phyloP scores from a whole-genome alignment of 148 eudicot genomes.

The Diospyros kaki region DNA sequence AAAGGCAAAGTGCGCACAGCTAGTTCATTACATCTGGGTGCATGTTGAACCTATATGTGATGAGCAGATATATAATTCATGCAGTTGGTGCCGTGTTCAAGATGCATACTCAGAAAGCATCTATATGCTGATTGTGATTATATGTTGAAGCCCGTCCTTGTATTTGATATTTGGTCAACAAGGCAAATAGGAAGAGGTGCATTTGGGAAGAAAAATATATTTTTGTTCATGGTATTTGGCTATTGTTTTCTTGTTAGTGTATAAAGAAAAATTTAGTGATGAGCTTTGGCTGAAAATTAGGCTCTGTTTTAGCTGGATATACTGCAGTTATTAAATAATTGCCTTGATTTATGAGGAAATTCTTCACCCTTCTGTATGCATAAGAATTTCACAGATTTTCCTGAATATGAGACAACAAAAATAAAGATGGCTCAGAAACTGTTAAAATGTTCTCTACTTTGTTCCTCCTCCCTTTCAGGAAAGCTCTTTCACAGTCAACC shows the following conservation, averaged over 20 bases:
- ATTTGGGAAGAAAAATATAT: too few relatives aligned
- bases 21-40: background rate
- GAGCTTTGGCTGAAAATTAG: background rate
- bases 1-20: background rate
- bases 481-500: background rate
- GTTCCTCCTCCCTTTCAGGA: constrained; percentile 4
- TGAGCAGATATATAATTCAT: background rate
- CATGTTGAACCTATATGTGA: background rate
- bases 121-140: background rate
- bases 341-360: too few relatives aligned
- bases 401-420: too few relatives aligned
- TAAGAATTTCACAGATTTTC: too few relatives aligned
- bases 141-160: background rate
- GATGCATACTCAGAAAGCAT: constrained; percentile 3
- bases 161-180: background rate
- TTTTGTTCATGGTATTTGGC: too few relatives aligned
- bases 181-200: too few relatives aligned
- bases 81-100: background rate
- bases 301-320: background rate
- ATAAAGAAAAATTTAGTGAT: too few relatives aligned
- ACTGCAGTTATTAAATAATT: too few relatives aligned
- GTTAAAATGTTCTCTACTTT: too few relatives aligned
- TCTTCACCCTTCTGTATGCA: too few relatives aligned
- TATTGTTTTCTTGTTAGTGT: too few relatives aligned
- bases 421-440: too few relatives aligned